Evolutionary conservation across 2,329 filamentous ascomycete species (phyloP).

Genomic region (Venturia carpophila): DNA sequence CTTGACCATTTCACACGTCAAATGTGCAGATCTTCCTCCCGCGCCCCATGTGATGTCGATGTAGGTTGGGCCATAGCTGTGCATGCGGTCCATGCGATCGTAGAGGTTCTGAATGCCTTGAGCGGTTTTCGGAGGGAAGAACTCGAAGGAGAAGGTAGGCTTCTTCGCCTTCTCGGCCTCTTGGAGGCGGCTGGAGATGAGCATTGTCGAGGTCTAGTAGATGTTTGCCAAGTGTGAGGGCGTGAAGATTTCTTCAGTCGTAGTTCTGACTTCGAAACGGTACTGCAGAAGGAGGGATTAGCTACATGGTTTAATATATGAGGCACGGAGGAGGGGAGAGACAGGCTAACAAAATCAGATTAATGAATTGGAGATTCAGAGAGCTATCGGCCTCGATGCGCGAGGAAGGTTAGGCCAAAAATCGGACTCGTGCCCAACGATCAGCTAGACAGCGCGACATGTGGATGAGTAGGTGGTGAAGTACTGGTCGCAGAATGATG

Average conservation of each 20-base stretch:
- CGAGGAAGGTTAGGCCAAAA: conserved; percentile 34
- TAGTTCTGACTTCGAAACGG: neutral
- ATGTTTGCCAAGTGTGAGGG: conserved; percentile 10
- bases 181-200: conserved; percentile 85
- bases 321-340: neutral
- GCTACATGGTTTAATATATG: neutral
- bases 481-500: neutral
- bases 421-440: conserved; percentile 40
- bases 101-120: conserved; percentile 98
- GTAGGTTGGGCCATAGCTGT: conserved; percentile 85
- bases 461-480: conserved; percentile 21
- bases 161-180: conserved; percentile 70
- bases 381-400: neutral
- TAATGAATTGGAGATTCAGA: neutral
- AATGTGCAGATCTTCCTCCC: conserved; percentile 78
- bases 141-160: conserved; percentile 97
- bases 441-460: conserved; percentile 49
- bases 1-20: conserved; percentile 96
- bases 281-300: neutral
- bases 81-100: conserved; percentile 99
- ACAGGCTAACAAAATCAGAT: neutral
- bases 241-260: conserved; percentile 9
- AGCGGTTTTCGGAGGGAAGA: conserved; percentile 96
- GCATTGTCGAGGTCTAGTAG: conserved; percentile 55
- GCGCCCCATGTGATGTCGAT: conserved; percentile 99